Evolutionary conservation across 495 filamentous ascomycete species (phyloP), one percentile per base, ranked within the genome.

Genomic region (Neurospora sp.): DNA sequence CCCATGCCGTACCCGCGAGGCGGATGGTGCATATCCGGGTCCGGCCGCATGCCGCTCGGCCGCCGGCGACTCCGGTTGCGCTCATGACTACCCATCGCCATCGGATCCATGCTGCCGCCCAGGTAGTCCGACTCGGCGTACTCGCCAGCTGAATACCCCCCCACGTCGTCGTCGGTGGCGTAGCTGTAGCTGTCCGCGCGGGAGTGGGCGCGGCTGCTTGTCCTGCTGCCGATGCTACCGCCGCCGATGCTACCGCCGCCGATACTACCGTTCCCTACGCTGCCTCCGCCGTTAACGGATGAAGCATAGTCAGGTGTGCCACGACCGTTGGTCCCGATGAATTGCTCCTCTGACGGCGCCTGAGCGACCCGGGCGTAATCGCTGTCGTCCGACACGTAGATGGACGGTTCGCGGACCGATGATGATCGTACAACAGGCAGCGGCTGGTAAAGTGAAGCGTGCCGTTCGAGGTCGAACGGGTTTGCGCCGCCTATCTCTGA

Each of bases 381-480:
- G 59, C 81, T 82, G 72, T 86, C 84, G 71, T 87, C 86, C 5
- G 81, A 84, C 27, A 87, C 79, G 75, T 87, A 87, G 73, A 86
- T 86, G 35, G 84, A 84, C 27, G 85, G 84, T 69, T 88, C 86
- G 40, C 81, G 79, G 70, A 76, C 76, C 8, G 45, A 42, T 17
- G 76, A 72, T 37, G 79, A 72, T 61, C 53, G 53, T 37, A 65
- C 53, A 3, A 37, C 53, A 27, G 53, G 53, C 14, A 77, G 41
- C 1, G 83, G 81, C 20, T 81, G 81, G 70, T 86, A 87, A 3
- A 87, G 76, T 38, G 86, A 87, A 0, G 84, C 81, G 73, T 87
- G 87, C 14, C 85, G 83, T 75, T 88, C 86, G 12, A 87, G 79
- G 44, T 87, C 84, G 71, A 88, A 88, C 3, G 86, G 86, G 72